phyloP scores from a whole-genome alignment of 306 rosid genomes.

The Castanospermum australe region DNA sequence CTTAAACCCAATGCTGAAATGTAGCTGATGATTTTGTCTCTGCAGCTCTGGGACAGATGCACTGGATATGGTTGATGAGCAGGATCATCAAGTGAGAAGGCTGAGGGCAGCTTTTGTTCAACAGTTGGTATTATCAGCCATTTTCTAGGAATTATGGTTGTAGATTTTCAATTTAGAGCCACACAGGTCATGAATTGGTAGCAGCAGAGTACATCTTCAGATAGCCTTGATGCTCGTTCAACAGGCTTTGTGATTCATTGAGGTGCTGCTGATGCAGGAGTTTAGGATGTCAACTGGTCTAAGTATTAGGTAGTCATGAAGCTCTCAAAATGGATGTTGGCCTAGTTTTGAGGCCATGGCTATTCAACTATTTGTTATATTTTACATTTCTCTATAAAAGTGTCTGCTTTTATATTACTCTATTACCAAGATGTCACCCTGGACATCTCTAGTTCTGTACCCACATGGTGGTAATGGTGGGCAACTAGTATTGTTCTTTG shows the following conservation, averaged over 20 bases:
- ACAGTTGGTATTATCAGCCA: slow-evolving; percentile 56
- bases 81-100: slow-evolving; percentile 57
- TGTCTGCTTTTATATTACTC: background rate
- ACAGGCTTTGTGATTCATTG: slow-evolving; percentile 10
- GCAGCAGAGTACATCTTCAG: background rate
- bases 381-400: background rate
- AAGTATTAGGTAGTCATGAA: background rate
- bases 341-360: slow-evolving; percentile 3
- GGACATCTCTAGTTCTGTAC: background rate
- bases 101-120: slow-evolving; percentile 57
- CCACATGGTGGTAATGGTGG: background rate
- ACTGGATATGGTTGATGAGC: slow-evolving; percentile 25
- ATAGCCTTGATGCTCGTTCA: background rate
- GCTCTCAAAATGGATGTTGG: slow-evolving; percentile 16
- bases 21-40: slow-evolving; percentile 9
- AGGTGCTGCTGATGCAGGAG: slow-evolving; percentile 38
- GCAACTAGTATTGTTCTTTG: background rate
- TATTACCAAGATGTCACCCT: background rate
- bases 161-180: background rate
- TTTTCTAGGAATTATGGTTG: slow-evolving; percentile 37
- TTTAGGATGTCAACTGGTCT: slow-evolving; percentile 28
- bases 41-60: slow-evolving; percentile 50
- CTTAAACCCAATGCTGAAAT: background rate
- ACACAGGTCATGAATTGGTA: slow-evolving; percentile 32
- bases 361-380: slow-evolving; percentile 13